Base-by-base conservation (phyloP, 1,284 basidiomycete genomes). In the Fomes fomentarius region DNA sequence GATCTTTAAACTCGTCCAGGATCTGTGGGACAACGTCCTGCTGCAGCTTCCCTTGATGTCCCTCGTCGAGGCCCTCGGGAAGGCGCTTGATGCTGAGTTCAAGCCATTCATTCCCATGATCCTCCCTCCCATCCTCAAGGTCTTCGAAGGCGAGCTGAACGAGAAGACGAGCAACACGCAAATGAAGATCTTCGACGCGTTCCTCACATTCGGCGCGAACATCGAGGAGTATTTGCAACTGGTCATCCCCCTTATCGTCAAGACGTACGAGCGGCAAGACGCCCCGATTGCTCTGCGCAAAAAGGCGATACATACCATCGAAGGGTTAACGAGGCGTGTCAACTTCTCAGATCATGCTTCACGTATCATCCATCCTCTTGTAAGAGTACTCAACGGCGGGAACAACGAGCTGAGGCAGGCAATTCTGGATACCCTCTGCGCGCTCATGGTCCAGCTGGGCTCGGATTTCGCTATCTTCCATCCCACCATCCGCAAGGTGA, bases 311-410 rank as follows among this genome's bases (percentile, higher is more conserved):
- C 85, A 92, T 58, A 96, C 94, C 0, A 92, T 98, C 17, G 95
- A 95, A 40, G 91, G 93, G 26, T 76, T 99, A 17, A 95, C 94
- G 14, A 84, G 90, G 61, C 87, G 96, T 60, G 94, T 99, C 65
- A 98, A 99, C 74, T 98, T 99, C 69, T 96, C 93, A n/a, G 97
- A 99, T 68, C 96, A 99, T 66, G 95, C 96, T 8, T 97, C 95
- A 17, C 85, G 96, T 42, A 98, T 99, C 66, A 93, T 99, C 22
- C 97, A 98, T 67, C 96, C 97, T 2, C 80, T 99, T 14, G 90
- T 96, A 35, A 85, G 97, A 41, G 91, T 98, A 4, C 76, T 99
- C 49, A 86, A 89, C 38, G 80, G 79, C n/a, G 76, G 82, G 5
- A 89, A 83, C 60, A 91, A 92, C 50, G 96, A 99, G 57, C 77